These are phyloP conservation scores for Botryococcus braunii DNA, from an alignment of 163 green algal genomes.

Conservation along the genomic window DNA sequence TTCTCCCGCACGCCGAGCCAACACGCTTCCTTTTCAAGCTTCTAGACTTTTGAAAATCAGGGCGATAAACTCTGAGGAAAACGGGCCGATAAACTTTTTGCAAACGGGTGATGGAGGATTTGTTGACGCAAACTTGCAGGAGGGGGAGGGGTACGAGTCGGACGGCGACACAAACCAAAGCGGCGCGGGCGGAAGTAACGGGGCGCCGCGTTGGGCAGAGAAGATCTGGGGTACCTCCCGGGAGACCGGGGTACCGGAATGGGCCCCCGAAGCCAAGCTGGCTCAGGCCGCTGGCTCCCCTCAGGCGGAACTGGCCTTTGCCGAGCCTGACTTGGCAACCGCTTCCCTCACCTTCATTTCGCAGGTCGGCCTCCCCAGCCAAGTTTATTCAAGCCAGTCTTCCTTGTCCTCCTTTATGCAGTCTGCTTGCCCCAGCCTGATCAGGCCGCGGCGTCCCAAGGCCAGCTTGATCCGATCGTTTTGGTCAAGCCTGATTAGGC, in stretches of 20 bases:
- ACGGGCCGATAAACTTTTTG: no score
- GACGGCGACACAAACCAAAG: background rate
- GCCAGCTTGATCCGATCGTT: no score
- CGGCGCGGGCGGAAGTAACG: background rate
- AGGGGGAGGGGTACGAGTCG: background rate
- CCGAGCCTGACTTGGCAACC: constrained; percentile 16
- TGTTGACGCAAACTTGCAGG: background rate
- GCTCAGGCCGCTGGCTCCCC: background rate
- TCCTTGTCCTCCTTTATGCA: background rate
- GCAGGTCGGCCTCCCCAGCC: background rate
- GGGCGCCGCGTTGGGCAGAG: background rate
- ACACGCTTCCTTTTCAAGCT: no score
- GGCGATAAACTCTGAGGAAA: no score
- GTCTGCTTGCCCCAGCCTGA: background rate
- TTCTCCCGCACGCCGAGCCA: no score
- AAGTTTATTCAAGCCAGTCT: background rate
- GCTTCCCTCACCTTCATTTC: constrained; percentile 12
- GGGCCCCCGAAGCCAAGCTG: background rate
- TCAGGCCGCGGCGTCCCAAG: no score
- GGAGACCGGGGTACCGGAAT: background rate
- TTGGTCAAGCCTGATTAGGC: background rate
- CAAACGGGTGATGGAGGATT: no score
- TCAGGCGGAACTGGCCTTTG: constrained; percentile 13
- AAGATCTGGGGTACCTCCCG: background rate
- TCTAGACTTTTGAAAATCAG: no score